Evolutionary conservation across 306 rosid genomes (phyloP).

Genomic region (Quillaja saponaria): DNA sequence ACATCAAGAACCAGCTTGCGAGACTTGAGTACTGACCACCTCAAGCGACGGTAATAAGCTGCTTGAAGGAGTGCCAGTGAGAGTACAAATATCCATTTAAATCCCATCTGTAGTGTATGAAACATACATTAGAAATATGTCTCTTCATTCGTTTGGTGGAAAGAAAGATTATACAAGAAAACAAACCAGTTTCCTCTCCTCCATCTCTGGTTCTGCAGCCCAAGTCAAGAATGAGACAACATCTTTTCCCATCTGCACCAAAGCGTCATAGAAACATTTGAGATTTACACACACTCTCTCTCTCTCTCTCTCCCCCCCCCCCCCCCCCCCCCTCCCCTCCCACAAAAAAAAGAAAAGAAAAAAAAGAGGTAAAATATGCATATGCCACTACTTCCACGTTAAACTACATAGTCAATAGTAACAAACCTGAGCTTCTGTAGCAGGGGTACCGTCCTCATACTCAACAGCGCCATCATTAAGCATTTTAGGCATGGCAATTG

Average conservation of each 20-base stretch:
- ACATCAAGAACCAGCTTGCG: conserved; percentile 98
- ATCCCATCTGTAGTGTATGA: conserved; percentile 79
- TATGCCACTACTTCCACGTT: conserved; percentile 3
- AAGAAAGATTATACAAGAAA: conserved; percentile 15
- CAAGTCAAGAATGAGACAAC: conserved; percentile 78
- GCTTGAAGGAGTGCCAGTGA: conserved; percentile 94
- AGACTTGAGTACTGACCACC: conserved; percentile 92
- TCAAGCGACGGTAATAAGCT: conserved; percentile 84
- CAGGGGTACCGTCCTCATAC: conserved; percentile 88
- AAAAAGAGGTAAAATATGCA: neutral
- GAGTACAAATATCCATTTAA: conserved; percentile 94
- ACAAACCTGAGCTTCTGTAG: conserved; percentile 92
- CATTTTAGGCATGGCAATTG: conserved; percentile 99
- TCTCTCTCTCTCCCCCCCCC: too few relatives aligned
- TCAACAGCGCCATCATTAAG: conserved; percentile 96
- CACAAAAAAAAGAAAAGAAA: too few relatives aligned
- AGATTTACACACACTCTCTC: conserved; percentile 18
- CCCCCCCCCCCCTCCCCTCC: too few relatives aligned
- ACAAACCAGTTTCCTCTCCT: conserved; percentile 92
- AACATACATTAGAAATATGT: neutral
- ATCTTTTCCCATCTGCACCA: conserved; percentile 95
- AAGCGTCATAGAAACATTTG: conserved; percentile 4
- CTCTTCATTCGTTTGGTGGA: neutral
- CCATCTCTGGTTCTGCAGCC: conserved; percentile 99
- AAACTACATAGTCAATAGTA: neutral